Base-by-base conservation (phyloP, 768 basidiomycete species). In the Leccinum olivaceopallidum region DNA sequence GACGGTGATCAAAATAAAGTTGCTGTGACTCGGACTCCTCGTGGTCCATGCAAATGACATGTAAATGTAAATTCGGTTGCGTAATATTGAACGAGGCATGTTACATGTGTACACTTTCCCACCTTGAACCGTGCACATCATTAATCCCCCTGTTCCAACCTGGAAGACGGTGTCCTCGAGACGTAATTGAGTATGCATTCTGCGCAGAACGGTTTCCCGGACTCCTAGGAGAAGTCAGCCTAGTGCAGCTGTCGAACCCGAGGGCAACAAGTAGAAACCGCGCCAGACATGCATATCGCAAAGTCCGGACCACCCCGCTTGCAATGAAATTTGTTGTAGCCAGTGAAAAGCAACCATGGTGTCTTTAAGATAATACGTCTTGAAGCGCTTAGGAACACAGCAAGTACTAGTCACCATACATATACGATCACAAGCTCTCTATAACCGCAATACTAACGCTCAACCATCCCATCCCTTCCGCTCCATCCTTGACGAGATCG, bases 321-420 rank as follows among this genome's bases (percentile, higher is more conserved):
- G 18, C 39, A 42, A n/a, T n/a, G 14, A n/a, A n/a, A 42, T 42
- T n/a, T 42, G 39, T 42, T 42, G 18, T 42, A 39, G 39, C 14
- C 36, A 49, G 48, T 24, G 14, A 14, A 39, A 26, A 30, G 56
- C 24, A 28, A 32, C 50, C 26, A 6, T 56, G 48, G 48, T 4
- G n/a, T 37, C 37, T 37, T 6, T 37, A 16, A 7, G 16, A 16
- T 16, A 14, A 12, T 30, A 18, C 36, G 13, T 44, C 22, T 14
- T 34, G 36, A 64, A 61, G 66, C 66, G 66, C 66, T 28, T 55
- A n/a, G 6, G 10, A 10, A 32, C 57, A 69, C 65, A 67, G 60
- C 28, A 72, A 63, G 28, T 57, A 60, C 56, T 51, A 61, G 62
- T 60, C 30, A n/a, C 7, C 22, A 5, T n/a, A 47, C 20, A 37